Evolutionary conservation across 257 asterid genomes (phyloP).

Genomic region (Przewalskia tangutica): DNA sequence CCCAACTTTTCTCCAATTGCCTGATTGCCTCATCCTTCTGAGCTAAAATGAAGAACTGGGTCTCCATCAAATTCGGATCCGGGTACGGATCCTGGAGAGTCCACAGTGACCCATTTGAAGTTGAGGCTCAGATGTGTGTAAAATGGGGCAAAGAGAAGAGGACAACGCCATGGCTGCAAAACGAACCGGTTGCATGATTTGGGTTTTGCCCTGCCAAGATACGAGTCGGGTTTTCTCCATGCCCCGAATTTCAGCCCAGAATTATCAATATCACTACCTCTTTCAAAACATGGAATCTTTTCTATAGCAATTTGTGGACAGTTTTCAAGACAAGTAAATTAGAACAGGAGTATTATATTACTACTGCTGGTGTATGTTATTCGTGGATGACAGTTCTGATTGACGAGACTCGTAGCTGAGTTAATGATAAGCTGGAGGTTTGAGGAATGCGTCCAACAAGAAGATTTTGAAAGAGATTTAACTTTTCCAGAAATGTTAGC

Average conservation of each 20-base stretch:
- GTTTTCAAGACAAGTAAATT: no score
- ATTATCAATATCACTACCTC: neutral
- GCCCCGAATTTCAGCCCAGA: neutral
- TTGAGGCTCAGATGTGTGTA: neutral
- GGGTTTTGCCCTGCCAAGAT: neutral
- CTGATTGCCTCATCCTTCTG: neutral
- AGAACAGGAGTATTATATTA: no score
- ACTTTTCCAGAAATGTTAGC: neutral
- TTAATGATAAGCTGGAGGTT: no score
- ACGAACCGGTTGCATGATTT: neutral
- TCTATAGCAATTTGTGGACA: neutral
- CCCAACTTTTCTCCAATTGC: neutral
- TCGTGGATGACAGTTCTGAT: no score
- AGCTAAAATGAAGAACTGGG: neutral
- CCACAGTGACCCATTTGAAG: neutral
- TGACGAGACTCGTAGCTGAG: no score
- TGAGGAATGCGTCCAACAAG: no score
- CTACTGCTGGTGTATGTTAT: no score
- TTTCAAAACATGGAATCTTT: neutral
- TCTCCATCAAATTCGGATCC: no score
- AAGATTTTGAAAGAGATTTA: neutral
- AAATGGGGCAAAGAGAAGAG: neutral
- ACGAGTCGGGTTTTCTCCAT: neutral
- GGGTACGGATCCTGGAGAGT: no score
- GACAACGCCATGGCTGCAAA: neutral